Base-by-base conservation (phyloP, 1,284 basidiomycete species). In the Sporisorium scitamineum region DNA sequence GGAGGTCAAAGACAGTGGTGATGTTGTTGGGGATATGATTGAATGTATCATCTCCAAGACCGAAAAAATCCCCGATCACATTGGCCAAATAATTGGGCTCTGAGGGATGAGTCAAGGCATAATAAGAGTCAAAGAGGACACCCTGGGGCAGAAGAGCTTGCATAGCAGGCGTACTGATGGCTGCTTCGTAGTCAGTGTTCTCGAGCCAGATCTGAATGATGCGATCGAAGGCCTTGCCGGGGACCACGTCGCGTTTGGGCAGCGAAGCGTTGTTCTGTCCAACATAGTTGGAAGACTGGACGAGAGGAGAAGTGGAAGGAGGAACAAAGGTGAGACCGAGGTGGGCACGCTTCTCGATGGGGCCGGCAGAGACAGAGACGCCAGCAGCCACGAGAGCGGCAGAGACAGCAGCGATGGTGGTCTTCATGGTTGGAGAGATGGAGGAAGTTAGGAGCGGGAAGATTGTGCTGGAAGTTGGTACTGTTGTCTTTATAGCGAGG, bases 331-430 rank as follows among this genome's bases (percentile, higher is more conserved):
- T 71, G 67, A 86, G 86, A n/a, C 84, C 86, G 34, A 80, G 65
- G 27, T 22, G 42, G 27, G 66, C 62, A 54, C 74, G 77, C 75
- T 74, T 73, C 53, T 57, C 52, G 39, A 71, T 66, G 26, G 81
- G 80, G 1, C 64, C 57, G 29, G 60, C 70, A 20, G 60, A 44
- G 18, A 53, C 70, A 20, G 60, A 44, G 18, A 53, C 55, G 44
- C 58, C 24, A 16, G 50, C 57, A 22, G 54, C 48, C 92, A 87
- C 89, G 90, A 81, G 92, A 90, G 51, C 93, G 92, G 39, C 87
- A 93, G 66, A 90, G 89, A 70, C 88, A 92, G 69, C 95, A 97
- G 87, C 94, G 94, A 93, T 93, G 96, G 93, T 92, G 22, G 61
- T 37, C 60, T 66, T 67, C 64, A 64, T 73, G 45, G 18, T 27